Evolutionary conservation across 1,284 basidiomycete species (phyloP), one percentile per base, ranked within the genome.

Genomic region (Rhodotorula sp.): DNA sequence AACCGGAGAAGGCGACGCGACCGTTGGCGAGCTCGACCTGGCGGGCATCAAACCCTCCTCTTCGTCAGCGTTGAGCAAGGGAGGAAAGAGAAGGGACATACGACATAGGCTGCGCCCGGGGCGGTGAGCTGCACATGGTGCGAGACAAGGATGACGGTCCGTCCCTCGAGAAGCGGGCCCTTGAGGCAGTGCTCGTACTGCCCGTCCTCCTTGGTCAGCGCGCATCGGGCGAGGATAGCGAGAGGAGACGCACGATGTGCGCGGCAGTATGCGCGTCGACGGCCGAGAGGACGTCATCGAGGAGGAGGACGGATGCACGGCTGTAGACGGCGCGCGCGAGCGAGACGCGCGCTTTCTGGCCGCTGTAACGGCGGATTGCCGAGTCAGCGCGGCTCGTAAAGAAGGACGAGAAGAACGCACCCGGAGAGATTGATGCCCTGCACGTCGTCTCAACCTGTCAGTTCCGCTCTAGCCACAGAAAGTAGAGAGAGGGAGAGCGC

Each of bases 301-400:
- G 84, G 57, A 97, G 84, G 1, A 98, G 83, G 36, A 91, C 84
- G 0, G 90, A 89, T 17, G 96, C 95, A 41, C 92, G 86, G 64
- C 92, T 95, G 82, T 98, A 99, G 37, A 98, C 88, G 2, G 96
- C 95, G 67, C 96, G 89, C 34, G 95, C 95, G 15, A 96, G 85
- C 0, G 92, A 89, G 58, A 92, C 91, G 84, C 96, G 86, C 46
- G 94, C 94, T 79, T 98, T 97, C 81, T 99, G 96, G 39, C 96
- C 96, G 68, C 60, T 61, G 60, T 27, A n/a, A 21, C n/a, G n/a
- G n/a, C 50, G 27, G 9, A 25, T 21, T 9, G 15, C 10, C 48
- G 27, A 27, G 27, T 27, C 37, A n/a, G 27, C 19, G 10, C 19
- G 17, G 44, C 5, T 8, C 17, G 7, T 50, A 22, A 22, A 29